Evolutionary conservation across 805 yeast species (phyloP).

Genomic region (Wickerhamomyces queroliae): DNA sequence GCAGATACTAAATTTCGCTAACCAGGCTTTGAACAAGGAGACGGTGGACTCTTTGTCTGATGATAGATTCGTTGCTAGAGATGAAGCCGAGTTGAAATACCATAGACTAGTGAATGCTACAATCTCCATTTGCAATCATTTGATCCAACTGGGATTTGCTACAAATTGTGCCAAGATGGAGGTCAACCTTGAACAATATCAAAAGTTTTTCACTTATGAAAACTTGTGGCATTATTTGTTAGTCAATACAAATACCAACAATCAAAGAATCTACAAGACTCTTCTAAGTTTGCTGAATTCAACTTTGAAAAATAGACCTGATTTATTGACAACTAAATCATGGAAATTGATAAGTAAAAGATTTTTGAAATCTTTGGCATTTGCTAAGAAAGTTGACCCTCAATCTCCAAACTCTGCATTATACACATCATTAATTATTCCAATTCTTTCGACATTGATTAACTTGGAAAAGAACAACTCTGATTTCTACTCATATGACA

Average conservation of each 20-base stretch:
- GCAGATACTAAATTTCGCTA: constrained; percentile 50
- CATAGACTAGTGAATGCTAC: constrained; percentile 48
- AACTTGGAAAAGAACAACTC: constrained; percentile 38
- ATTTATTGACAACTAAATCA: constrained; percentile 15
- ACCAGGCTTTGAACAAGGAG: constrained; percentile 50
- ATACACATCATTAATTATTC: constrained; percentile 40
- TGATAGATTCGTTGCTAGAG: constrained; percentile 59
- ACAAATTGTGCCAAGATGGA: constrained; percentile 17
- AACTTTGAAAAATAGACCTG: constrained; percentile 21
- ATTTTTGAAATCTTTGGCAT: constrained; percentile 27
- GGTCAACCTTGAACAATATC: constrained; percentile 14
- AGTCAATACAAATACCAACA: constrained; percentile 28
- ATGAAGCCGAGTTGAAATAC: constrained; percentile 63
- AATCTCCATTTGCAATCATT: constrained; percentile 38
- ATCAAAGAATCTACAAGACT: constrained; percentile 36
- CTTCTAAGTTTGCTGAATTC: constrained; percentile 31
- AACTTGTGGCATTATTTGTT: constrained; percentile 37
- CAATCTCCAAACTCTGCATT: constrained; percentile 30
- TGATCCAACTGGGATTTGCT: constrained; percentile 20
- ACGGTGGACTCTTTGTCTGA: constrained; percentile 64
- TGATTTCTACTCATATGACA: constrained; percentile 50
- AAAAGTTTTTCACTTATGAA: constrained; percentile 35
- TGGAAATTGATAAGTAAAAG: constrained; percentile 28
- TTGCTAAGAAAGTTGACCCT: constrained; percentile 20
- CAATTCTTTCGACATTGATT: constrained; percentile 42